Evolutionary conservation across 2,329 filamentous ascomycete species (phyloP), one percentile per base, ranked within the genome.

Genomic region (Rutstroemia sp.): DNA sequence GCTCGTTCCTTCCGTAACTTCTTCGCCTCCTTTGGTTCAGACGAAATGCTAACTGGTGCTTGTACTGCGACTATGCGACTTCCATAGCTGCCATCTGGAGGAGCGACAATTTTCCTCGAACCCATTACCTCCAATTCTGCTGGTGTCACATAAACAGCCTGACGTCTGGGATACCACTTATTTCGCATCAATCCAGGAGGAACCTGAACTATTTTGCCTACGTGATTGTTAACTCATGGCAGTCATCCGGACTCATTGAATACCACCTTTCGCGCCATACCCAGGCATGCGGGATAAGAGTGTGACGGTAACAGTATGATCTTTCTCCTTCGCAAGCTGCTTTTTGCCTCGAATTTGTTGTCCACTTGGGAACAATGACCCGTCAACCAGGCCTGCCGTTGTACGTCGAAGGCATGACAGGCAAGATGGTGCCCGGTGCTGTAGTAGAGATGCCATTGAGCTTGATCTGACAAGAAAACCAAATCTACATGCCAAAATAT

Each of bases 121-220:
- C 73, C 73, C 42, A 80, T 65, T 56, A 74, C 68, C 64, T 75
- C 73, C 47, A 76, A 58, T 59, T 78, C 74, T 41, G 67, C 65
- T 38, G 66, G 61, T 47, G 77, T 74, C 21, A 80, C 70, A 67
- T 83, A 82, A 65, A 77, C 73, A 60, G 79, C 80, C 59, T 75
- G 70, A 57, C 73, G 70, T 45, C 67, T 67, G 3, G 78, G 79
- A 61, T 76, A 81, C 75, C 75, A 80, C 54, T 69, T 67, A 64
- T 80, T 81, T 60, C 80, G 73, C 78, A 83, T 81, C 39, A 72
- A 70, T 21, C 79, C 76, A 16, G 71, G 68, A n/a, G 75, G 68
- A 44, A 82, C 71, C 34, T 78, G 75, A 19, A 82, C 70, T 58
- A 81, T 74, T 17, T 75, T 68, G 59, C 79, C 79, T 82, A 48